Evolutionary conservation across 2,329 filamentous ascomycete species (phyloP), one percentile per base, ranked within the genome.

Genomic region (Microsporum canis): DNA sequence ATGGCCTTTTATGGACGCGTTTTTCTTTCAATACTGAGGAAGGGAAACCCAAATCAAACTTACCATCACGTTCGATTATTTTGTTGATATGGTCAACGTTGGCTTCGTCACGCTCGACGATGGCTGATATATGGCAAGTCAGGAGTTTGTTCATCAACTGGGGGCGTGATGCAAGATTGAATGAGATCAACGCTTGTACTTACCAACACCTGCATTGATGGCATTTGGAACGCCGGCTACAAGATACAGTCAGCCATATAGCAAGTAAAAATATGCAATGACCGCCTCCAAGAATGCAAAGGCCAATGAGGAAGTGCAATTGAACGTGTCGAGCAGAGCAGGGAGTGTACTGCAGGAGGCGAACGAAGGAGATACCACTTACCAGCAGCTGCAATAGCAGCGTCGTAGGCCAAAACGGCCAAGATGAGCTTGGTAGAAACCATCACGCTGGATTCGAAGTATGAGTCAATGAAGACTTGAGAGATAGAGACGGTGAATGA

Each of bases 331-430:
- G 41, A 57, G 39, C 55, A 57, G 29, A 2, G 12, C 36, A 33
- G 29, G n/a, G 55, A 41, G 55, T 3, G 5, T 31, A 10, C 2
- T 36, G 14, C 5, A 57, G 33, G 33, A 14, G 36, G 23, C 3
- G 5, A 3, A 39, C n/a, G 34, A 34, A 43, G 47, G 41, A 45
- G 57, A 36, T 61, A 34, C 41, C 31, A 64, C 67, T 68, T 66
- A 71, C 70, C 64, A 17, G 51, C 43, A 53, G 63, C 60, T 41
- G 61, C 33, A 33, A 62, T 61, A 7, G 66, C 60, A 60, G 60
- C 49, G 38, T 63, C 63, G 53, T 69, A 55, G n/a, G 66, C 57
- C 64, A 67, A 64, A 43, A 68, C 51, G 62, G 65, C 62, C 33
- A 70, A 12, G 14, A 67, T 60, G 29, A 70, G 43, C 14, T 66